Evolutionary conservation across 371 early-diverging fungal species (phyloP).

Genomic region (Zychaea mexicana): DNA sequence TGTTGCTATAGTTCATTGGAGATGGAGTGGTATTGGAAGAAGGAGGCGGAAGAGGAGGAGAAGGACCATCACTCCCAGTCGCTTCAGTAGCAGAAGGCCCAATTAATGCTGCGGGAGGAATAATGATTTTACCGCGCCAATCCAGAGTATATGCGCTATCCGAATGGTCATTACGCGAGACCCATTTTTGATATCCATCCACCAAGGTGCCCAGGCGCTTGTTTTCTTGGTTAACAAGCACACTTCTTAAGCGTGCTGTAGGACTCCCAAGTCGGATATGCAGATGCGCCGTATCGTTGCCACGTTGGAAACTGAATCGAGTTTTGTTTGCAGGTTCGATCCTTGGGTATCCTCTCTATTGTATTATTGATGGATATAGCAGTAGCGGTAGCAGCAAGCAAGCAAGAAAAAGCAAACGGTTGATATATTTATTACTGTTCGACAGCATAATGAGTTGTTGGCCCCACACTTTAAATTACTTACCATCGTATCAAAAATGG

Average conservation of each 20-base stretch:
- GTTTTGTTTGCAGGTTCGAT: background rate
- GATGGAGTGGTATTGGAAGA: no score
- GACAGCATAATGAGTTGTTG: no score
- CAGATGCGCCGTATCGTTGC: conserved; percentile 6
- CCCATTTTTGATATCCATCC: conserved; percentile 6
- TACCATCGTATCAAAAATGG: conserved; percentile 25
- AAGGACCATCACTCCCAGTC: no score
- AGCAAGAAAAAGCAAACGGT: no score
- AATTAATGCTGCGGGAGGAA: background rate
- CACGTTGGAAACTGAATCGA: conserved; percentile 5
- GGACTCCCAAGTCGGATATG: conserved; percentile 21
- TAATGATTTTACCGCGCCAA: conserved; percentile 11
- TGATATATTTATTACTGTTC: no score
- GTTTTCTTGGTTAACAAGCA: conserved; percentile 7
- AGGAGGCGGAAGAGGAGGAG: no score
- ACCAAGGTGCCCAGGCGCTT: conserved; percentile 8
- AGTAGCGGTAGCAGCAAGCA: no score
- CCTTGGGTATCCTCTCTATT: conserved; percentile 17
- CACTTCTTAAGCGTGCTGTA: conserved; percentile 4
- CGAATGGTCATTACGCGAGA: conserved; percentile 17
- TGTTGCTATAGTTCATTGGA: background rate
- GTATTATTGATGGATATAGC: no score
- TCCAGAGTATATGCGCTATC: conserved; percentile 10
- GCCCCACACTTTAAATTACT: background rate
- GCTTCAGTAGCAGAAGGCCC: background rate